These are phyloP conservation scores for Naematelia aurantialba DNA, from an alignment of 768 basidiomycete genomes.

Conservation along the genomic window DNA sequence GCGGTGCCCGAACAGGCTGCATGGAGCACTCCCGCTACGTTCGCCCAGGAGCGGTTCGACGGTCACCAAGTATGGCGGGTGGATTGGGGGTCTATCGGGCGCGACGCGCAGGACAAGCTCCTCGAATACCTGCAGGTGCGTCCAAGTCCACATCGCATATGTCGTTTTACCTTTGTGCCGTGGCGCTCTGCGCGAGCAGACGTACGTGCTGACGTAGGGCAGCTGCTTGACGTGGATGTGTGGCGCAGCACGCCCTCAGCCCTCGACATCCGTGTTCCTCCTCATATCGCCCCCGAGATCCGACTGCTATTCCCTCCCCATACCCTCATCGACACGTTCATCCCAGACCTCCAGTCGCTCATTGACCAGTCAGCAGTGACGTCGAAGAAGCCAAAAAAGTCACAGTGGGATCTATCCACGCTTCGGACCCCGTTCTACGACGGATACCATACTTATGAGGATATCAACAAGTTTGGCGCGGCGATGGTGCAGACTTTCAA, in stretches of 20 bases:
- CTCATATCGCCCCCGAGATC: neutral
- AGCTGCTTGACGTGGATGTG: slow-evolving; percentile 43
- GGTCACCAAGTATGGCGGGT: slow-evolving; percentile 38
- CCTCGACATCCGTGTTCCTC: slow-evolving; percentile 36
- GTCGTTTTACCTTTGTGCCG: neutral
- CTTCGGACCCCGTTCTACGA: slow-evolving; percentile 44
- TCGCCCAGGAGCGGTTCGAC: slow-evolving; percentile 16
- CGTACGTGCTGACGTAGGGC: neutral
- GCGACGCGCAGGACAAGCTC: slow-evolving; percentile 7
- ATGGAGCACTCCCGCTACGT: neutral
- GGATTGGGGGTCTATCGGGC: slow-evolving; percentile 10
- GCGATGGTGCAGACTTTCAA: slow-evolving; percentile 28
- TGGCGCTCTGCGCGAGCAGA: neutral
- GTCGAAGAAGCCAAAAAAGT: slow-evolving; percentile 3
- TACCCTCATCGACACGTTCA: slow-evolving; percentile 15
- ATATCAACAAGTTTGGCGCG: slow-evolving; percentile 39
- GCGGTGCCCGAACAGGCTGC: neutral
- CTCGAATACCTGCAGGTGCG: slow-evolving; percentile 24
- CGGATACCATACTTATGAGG: slow-evolving; percentile 39
- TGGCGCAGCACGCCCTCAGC: slow-evolving; percentile 36
- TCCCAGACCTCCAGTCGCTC: slow-evolving; percentile 30
- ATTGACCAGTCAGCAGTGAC: slow-evolving; percentile 15
- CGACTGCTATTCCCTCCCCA: slow-evolving; percentile 12
- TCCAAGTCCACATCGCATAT: neutral
- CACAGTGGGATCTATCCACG: slow-evolving; percentile 25